Percentiles rank a stretch among this genome's conserved stretches.
Conservation (phyloP, 1,284 basidiomycete species). For the Fomitopsis betulina region DNA sequence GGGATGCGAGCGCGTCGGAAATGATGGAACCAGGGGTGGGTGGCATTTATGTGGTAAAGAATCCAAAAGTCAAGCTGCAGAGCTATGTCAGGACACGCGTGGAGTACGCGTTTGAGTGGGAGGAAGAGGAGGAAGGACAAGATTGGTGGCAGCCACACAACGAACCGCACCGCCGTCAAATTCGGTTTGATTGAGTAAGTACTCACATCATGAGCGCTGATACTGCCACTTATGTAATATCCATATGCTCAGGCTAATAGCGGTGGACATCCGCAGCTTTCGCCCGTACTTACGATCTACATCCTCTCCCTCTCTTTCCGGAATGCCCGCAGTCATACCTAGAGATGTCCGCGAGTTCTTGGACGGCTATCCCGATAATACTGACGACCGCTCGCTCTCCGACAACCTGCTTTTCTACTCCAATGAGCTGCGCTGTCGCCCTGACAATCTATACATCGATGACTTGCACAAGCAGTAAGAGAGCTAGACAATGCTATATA, state of each 20-base stretch:
- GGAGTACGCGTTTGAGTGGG: background rate
- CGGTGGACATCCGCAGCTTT: too few species aligned
- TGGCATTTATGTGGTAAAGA: background rate
- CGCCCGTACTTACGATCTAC: too few species aligned
- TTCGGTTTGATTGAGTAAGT: background rate
- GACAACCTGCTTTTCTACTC: constrained; percentile 65
- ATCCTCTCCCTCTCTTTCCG: background rate
- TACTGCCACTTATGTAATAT: too few species aligned
- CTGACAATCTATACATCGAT: constrained; percentile 58
- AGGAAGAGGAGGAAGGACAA: too few species aligned
- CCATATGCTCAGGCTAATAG: too few species aligned
- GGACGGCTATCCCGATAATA: constrained; percentile 47
- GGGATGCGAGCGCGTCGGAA: constrained; percentile 24
- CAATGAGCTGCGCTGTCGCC: constrained; percentile 51
- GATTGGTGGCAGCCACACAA: background rate
- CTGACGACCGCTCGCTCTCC: constrained; percentile 34
- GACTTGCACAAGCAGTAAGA: constrained; percentile 57
- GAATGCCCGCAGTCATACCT: constrained; percentile 30
- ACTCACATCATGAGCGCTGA: background rate
- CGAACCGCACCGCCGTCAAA: background rate
- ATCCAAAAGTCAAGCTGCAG: background rate
- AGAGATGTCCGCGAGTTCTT: constrained; percentile 61
- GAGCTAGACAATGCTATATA: background rate
- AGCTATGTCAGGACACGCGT: background rate
- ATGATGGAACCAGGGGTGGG: constrained; percentile 18